Base-by-base conservation (phyloP, 441 rosid species). In the Pelargonium cotyledonis region DNA sequence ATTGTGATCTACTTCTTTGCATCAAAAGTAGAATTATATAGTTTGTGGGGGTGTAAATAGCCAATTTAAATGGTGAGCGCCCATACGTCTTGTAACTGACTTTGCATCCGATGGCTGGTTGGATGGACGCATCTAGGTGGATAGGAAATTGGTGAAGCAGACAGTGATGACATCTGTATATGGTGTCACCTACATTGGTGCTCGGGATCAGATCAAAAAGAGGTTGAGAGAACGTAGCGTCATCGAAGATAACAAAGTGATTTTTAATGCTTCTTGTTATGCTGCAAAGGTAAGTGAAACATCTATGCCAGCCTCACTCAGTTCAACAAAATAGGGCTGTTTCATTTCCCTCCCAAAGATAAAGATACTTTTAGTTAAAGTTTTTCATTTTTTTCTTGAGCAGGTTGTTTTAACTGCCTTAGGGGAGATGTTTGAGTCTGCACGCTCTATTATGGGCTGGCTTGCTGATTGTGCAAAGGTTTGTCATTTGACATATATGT, bases 91-190 rank as follows among this genome's bases (percentile, higher is more conserved):
- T 16, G 8, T 53, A 53, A 53, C 21, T 53, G 19, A 53, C 15
- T 51, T 4, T 51, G 8, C 60, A 53, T 15, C 60, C 15, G 7
- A 14, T 49, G 55, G 16, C 15, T 49, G 35, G 35, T 29, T 81
- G 75, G 67, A 57, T 72, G 72, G 77, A 66, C 62, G 70, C 61
- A 65, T 79, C 19, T 75, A 95, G 99, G 99, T 95, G 77, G 97
- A 95, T 75, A 85, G 99, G 76, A 95, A 92, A 79, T 83, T 95
- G 79, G 99, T 95, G 80, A 95, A 92, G 85, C 99, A 95, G 87
- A 95, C 99, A 70, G 98, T 95, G 76, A 92, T 95, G 99, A 92
- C 97, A 69, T 87, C 96, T 66, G 99, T 95, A 8, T 92, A 92
- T 77, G 98, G 97, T 73, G 97, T 90, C 71, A 92, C 98, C 63